Evolutionary conservation across 345 rosid species (phyloP).

Genomic region (Pistacia integerrima): DNA sequence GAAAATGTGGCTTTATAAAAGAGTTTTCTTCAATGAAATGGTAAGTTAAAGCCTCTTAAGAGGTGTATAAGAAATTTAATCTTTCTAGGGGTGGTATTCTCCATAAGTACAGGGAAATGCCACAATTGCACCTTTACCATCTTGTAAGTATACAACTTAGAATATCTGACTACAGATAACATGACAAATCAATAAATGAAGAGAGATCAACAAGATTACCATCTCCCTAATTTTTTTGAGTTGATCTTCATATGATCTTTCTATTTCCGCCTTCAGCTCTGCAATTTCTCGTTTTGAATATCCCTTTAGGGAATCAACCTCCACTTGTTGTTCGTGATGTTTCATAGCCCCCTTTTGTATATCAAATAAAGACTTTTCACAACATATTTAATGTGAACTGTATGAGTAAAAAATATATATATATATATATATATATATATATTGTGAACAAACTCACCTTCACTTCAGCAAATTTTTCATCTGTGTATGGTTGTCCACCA

Average conservation of each 20-base stretch:
- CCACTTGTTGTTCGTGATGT: constrained; percentile 65
- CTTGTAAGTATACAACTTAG: background rate
- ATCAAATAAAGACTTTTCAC: constrained; percentile 1
- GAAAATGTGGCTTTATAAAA: too few species aligned
- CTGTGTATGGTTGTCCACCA: constrained; percentile 74
- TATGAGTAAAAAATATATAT: too few species aligned
- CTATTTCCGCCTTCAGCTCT: constrained; percentile 34
- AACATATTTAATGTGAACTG: background rate
- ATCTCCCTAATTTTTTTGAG: constrained; percentile 66
- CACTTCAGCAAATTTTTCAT: constrained; percentile 68
- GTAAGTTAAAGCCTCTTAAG: too few species aligned
- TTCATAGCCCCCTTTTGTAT: constrained; percentile 65
- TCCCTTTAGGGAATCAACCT: constrained; percentile 60
- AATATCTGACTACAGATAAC: too few species aligned
- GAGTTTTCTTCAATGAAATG: too few species aligned
- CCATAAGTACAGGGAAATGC: too few species aligned
- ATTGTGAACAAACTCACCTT: constrained; percentile 40
- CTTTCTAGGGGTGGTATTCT: too few species aligned
- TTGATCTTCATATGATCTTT: constrained; percentile 58
- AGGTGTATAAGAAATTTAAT: too few species aligned
- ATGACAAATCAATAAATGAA: background rate
- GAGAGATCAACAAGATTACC: constrained; percentile 35
- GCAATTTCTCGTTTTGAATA: constrained; percentile 24
- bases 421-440: too few species aligned
- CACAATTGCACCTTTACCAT: background rate